These are phyloP conservation scores for Petunia axillaris DNA, from an alignment of 257 asterid species.

Conservation along the genomic window DNA sequence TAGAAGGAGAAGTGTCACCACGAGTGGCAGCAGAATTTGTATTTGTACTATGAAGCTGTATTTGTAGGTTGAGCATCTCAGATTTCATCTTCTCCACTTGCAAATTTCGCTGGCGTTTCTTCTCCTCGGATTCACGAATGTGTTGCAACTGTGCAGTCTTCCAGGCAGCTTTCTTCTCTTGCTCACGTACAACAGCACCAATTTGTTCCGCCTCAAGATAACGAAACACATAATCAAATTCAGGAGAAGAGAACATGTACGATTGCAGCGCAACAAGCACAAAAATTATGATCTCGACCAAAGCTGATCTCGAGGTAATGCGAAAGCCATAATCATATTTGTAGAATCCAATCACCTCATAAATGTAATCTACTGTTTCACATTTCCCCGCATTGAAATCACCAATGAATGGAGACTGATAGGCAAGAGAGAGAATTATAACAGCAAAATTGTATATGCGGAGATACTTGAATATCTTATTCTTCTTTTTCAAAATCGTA, in stretches of 20 bases:
- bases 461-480: constrained; percentile 80
- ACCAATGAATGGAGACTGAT: constrained; percentile 93
- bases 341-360: constrained; percentile 93
- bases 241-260: constrained; percentile 94
- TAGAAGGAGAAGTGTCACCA: constrained; percentile 59
- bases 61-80: constrained; percentile 97
- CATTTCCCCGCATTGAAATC: constrained; percentile 79
- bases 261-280: constrained; percentile 93
- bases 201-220: constrained; percentile 99
- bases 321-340: constrained; percentile 97
- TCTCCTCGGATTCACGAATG: constrained; percentile 90
- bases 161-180: constrained; percentile 98
- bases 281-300: constrained; percentile 92
- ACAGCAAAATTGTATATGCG: constrained; percentile 88
- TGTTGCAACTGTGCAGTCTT: constrained; percentile 89
- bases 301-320: constrained; percentile 95
- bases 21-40: constrained; percentile 57
- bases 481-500: constrained; percentile 88
- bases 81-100: constrained; percentile 99
- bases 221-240: constrained; percentile 96
- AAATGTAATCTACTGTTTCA: constrained; percentile 82
- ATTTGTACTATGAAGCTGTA: constrained; percentile 80
- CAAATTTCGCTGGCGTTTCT: constrained; percentile 80
- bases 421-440: constrained; percentile 93
- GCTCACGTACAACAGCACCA: constrained; percentile 95